Percentiles rank a stretch among this genome's conserved stretches.
These are phyloP conservation scores for Elongisporangium prolatum DNA, from an alignment of 352 stramenopile genomes.

Conservation along the genomic window DNA sequence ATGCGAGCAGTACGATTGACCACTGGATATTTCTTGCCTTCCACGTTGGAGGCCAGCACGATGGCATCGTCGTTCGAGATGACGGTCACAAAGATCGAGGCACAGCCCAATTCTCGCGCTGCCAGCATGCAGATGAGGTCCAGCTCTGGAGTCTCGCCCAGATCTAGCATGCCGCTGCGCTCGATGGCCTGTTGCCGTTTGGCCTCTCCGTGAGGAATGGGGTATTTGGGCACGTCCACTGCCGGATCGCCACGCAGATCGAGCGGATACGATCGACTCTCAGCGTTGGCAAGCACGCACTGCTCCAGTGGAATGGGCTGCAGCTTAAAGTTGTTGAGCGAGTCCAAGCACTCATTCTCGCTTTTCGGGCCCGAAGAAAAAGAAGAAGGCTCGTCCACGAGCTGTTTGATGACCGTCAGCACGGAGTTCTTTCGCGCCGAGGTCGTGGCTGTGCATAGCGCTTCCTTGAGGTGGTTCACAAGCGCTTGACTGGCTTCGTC, in stretches of 20 bases:
- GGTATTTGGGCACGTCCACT: slow-evolving; percentile 2
- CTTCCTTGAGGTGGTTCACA: slow-evolving; percentile 1
- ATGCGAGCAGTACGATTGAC: slow-evolving; percentile 60
- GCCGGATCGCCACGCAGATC: background rate
- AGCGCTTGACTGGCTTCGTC: background rate
- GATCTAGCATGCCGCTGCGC: slow-evolving; percentile 24
- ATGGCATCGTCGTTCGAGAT: slow-evolving; percentile 54
- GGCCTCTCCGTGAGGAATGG: slow-evolving; percentile 34
- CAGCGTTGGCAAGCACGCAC: slow-evolving; percentile 3
- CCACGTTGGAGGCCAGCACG: slow-evolving; percentile 33
- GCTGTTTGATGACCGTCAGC: slow-evolving; percentile 24
- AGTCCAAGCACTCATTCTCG: background rate
- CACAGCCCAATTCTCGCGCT: slow-evolving; percentile 2
- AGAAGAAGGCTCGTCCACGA: slow-evolving; percentile 14
- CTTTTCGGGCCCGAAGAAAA: too few relatives aligned
- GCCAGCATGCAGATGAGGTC: slow-evolving; percentile 7
- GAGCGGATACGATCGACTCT: slow-evolving; percentile 2
- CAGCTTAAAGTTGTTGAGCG: slow-evolving; percentile 18
- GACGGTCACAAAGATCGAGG: slow-evolving; percentile 40
- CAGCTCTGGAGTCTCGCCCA: slow-evolving; percentile 26
- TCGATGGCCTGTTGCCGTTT: slow-evolving; percentile 34
- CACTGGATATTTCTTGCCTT: background rate
- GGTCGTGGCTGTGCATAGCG: slow-evolving; percentile 2
- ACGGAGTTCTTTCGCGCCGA: slow-evolving; percentile 1
- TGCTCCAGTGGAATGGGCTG: slow-evolving; percentile 6